Base-by-base conservation (phyloP, 257 asterid species). In the Solanum chiquidenum region DNA sequence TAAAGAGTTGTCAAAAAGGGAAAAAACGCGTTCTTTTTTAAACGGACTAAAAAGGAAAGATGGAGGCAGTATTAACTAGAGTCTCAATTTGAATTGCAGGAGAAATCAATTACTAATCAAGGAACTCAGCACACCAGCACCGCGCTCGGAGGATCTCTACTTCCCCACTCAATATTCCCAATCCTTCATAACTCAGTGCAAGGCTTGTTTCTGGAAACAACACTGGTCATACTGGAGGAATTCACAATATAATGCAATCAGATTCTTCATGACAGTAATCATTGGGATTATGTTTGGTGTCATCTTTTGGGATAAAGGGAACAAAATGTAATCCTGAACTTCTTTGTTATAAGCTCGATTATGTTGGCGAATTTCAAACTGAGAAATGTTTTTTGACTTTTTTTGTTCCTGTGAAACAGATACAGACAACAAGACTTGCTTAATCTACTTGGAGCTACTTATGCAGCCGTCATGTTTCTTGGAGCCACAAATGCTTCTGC, bases 401-500 rank as follows among this genome's bases (percentile, higher is more conserved):
- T 46, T 29, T 37, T 18, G 3, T 12, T 29, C 13, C 12, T 21
- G 13, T 88, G 35, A 71, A 58, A 92, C 95, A 95, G 98, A 77
- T 2, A 31, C 64, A 90, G 86, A 80, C 98, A 95, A 71, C 97
- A 95, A 90, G 98, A 94, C 89, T 89, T 95, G 92, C 88, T 90
- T 16, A 95, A 94, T 90, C 91, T 95, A 33, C 91, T 95, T n/a
- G 98, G 98, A 89, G 98, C 98, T 9, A 94, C 90, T 33, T 95
- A 94, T 92, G 89, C 98, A 79, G 98, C 98, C 80, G 94, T 95
- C 38, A 93, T 95, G 84, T 95, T 95, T 93, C 91, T 95, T 75
- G 98, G 98, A 77, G 98, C 93, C 52, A 88, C 97, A 69, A 95
- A 95, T 88, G 94, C 98, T 46, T 88, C 97, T 40, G 91, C 98